Conservation (phyloP, 345 rosid species). For the Moringa oleifera region DNA sequence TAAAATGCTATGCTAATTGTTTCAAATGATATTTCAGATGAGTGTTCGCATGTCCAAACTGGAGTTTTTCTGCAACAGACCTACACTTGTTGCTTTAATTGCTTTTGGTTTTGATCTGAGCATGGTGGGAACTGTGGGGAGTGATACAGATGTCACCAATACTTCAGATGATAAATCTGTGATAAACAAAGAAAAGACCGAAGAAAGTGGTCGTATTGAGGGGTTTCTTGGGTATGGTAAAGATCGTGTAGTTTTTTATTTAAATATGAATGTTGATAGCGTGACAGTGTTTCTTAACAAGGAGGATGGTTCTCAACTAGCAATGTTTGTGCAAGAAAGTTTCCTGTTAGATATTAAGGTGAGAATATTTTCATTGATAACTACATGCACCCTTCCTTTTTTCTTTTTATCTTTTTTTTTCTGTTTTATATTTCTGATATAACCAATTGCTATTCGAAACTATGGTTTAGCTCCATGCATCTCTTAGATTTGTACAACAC, state of each 20-base stretch:
- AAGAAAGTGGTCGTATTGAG: conserved; percentile 64
- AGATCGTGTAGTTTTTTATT: conserved; percentile 83
- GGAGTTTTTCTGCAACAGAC: conserved; percentile 94
- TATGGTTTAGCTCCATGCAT: too few species aligned
- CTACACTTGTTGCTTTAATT: conserved; percentile 90
- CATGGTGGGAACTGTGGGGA: conserved; percentile 27
- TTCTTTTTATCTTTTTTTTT: conserved; percentile 13
- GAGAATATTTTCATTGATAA: conserved; percentile 13
- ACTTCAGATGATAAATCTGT: conserved; percentile 39
- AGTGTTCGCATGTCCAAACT: conserved; percentile 90
- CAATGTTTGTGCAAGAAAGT: conserved; percentile 91
- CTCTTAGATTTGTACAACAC: neutral
- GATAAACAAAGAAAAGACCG: conserved; percentile 54
- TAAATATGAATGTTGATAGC: conserved; percentile 84
- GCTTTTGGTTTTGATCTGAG: conserved; percentile 86
- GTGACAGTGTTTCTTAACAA: conserved; percentile 88
- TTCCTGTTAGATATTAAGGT: conserved; percentile 91
- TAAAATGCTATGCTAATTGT: conserved; percentile 24
- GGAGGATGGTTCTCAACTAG: conserved; percentile 97
- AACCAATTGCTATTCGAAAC: neutral
- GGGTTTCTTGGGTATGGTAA: conserved; percentile 95
- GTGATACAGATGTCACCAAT: conserved; percentile 26
- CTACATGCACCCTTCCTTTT: neutral
- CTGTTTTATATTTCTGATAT: conserved; percentile 1
- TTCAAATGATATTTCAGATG: conserved; percentile 63